These are phyloP conservation scores for Hyaloscypha variabilis DNA, from an alignment of 495 filamentous ascomycete species.

Conservation along the genomic window DNA sequence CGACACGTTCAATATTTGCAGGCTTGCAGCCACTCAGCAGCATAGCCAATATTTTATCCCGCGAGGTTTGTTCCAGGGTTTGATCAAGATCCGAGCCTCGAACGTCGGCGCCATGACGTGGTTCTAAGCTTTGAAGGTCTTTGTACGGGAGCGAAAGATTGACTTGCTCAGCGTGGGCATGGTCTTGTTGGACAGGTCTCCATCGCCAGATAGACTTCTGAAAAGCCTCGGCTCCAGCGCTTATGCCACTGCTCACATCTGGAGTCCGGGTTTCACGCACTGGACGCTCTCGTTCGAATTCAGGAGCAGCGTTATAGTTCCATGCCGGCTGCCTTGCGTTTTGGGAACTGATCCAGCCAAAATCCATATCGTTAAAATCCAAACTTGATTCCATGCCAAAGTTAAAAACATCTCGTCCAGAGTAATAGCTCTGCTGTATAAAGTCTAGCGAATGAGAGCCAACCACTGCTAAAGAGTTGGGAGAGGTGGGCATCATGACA, in stretches of 20 bases:
- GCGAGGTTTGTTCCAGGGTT: neutral
- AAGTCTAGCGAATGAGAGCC: neutral
- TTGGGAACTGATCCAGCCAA: constrained; percentile 59
- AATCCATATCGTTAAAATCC: constrained; percentile 63
- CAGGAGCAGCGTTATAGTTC: neutral
- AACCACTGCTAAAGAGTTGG: neutral
- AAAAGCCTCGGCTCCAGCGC: constrained; percentile 33
- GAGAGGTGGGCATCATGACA: constrained; percentile 5
- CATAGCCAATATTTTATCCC: constrained; percentile 51
- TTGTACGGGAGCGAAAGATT: neutral
- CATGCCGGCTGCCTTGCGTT: constrained; percentile 40
- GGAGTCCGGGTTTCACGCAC: neutral
- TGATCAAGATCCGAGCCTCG: too few relatives aligned
- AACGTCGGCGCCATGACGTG: neutral
- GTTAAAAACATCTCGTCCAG: constrained; percentile 38
- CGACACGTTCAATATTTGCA: constrained; percentile 47
- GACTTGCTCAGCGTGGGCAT: neutral
- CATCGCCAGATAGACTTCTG: constrained; percentile 54
- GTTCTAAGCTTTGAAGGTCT: constrained; percentile 6
- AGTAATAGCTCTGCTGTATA: neutral
- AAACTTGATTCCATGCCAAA: constrained; percentile 56
- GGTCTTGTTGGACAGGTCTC: constrained; percentile 38
- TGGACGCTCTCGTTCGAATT: neutral
- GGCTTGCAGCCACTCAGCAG: constrained; percentile 54
- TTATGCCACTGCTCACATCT: constrained; percentile 24